These are phyloP conservation scores for Dendrothele bispora DNA, from an alignment of 768 basidiomycete genomes.

Conservation along the genomic window DNA sequence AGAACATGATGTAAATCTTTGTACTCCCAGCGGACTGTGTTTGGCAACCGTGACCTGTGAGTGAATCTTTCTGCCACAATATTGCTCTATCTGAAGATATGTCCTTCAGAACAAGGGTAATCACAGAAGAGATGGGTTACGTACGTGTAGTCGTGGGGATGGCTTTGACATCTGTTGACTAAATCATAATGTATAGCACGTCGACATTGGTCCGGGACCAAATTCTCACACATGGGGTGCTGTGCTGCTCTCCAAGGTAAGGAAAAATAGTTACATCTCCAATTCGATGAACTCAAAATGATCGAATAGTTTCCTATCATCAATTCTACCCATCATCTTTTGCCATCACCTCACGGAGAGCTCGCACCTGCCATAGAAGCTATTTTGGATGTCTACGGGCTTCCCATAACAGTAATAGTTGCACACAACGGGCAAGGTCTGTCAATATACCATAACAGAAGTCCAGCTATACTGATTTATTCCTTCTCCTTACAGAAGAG, in stretches of 20 bases:
- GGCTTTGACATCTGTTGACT: slow-evolving; percentile 8
- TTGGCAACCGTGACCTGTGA: slow-evolving; percentile 84
- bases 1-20: not conserved
- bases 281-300: not conserved
- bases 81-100: not conserved
- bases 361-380: slow-evolving; percentile 91
- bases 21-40: slow-evolving; percentile 64
- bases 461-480: slow-evolving; percentile 1
- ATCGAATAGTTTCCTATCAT: slow-evolving; percentile 77
- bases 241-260: slow-evolving; percentile 74
- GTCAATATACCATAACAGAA: not conserved
- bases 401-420: slow-evolving; percentile 78
- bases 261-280: not conserved
- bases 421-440: slow-evolving; percentile 90
- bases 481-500: slow-evolving; percentile 57
- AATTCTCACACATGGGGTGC: slow-evolving; percentile 91
- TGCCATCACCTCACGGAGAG: slow-evolving; percentile 85
- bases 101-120: slow-evolving; percentile 62
- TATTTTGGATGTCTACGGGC: slow-evolving; percentile 76
- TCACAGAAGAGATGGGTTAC: slow-evolving; percentile 78
- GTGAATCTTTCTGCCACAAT: slow-evolving; percentile 10
- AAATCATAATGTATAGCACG: too few species aligned
- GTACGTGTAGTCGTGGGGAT: slow-evolving; percentile 41
- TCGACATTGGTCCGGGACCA: slow-evolving; percentile 87
- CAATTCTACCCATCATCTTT: slow-evolving; percentile 79